phyloP scores from a whole-genome alignment of 352 stramenopile genomes.

The Phytophthora citrophthora region DNA sequence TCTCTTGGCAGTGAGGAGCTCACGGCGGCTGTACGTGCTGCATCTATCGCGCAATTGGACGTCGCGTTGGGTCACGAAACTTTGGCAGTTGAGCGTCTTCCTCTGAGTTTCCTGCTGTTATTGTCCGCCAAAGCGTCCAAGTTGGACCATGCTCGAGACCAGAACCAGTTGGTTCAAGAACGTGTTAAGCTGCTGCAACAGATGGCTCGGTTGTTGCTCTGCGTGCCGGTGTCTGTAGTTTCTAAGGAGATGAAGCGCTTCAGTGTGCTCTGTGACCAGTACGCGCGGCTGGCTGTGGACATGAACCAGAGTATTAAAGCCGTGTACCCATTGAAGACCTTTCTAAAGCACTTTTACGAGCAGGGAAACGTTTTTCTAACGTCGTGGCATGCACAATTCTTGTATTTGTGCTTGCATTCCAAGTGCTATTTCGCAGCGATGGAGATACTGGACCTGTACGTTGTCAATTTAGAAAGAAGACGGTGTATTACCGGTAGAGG shows the following conservation, averaged over 20 bases:
- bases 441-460: slow-evolving; percentile 74
- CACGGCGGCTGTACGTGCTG: slow-evolving; percentile 42
- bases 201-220: slow-evolving; percentile 56
- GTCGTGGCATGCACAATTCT: slow-evolving; percentile 71
- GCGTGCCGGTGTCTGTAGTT: slow-evolving; percentile 54
- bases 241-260: slow-evolving; percentile 69
- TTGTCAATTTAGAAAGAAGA: neutral
- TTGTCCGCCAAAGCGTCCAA: slow-evolving; percentile 65
- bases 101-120: slow-evolving; percentile 48
- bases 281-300: slow-evolving; percentile 53
- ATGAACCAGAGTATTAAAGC: slow-evolving; percentile 64
- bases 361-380: slow-evolving; percentile 65
- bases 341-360: slow-evolving; percentile 68
- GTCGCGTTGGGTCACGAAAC: slow-evolving; percentile 55
- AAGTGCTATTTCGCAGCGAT: slow-evolving; percentile 82
- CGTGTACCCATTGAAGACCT: slow-evolving; percentile 72
- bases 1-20: slow-evolving; percentile 57
- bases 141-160: slow-evolving; percentile 45
- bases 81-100: slow-evolving; percentile 59
- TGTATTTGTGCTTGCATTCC: slow-evolving; percentile 81
- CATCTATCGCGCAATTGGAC: slow-evolving; percentile 70
- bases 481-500: neutral
- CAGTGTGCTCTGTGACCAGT: slow-evolving; percentile 58
- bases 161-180: slow-evolving; percentile 25
- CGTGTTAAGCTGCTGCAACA: slow-evolving; percentile 46